These are phyloP conservation scores for Curvularia eragrostidis DNA, from an alignment of 2,329 filamentous ascomycete genomes.

Conservation along the genomic window DNA sequence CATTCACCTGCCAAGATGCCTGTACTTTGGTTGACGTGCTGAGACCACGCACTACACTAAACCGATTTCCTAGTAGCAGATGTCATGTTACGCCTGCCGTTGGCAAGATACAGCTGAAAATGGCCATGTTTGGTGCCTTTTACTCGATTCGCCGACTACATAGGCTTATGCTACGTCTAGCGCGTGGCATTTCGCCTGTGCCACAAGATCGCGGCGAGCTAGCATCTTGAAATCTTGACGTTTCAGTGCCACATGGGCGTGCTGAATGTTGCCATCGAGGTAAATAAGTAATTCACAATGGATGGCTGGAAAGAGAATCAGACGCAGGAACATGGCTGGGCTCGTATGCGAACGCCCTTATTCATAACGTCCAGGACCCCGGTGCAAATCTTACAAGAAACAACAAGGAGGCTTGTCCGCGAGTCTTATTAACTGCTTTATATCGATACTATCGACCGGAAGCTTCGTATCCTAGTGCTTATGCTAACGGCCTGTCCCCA, in stretches of 20 bases:
- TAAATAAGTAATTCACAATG: constrained; percentile 15
- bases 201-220: constrained; percentile 19
- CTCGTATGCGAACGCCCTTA: constrained; percentile 31
- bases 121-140: constrained; percentile 30
- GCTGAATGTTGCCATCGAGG: constrained; percentile 15
- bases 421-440: constrained; percentile 30
- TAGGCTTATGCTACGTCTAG: constrained; percentile 31
- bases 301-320: constrained; percentile 6
- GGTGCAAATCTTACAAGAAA: constrained; percentile 40
- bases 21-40: constrained; percentile 32
- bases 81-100: constrained; percentile 41
- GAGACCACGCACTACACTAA: constrained; percentile 32
- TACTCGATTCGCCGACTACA: constrained; percentile 28
- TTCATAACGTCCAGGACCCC: constrained; percentile 35
- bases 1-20: constrained; percentile 29
- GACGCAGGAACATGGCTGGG: constrained; percentile 29
- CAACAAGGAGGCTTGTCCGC: constrained; percentile 16
- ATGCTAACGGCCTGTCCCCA: constrained; percentile 41
- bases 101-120: constrained; percentile 47
- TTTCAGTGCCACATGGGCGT: constrained; percentile 10
- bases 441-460: constrained; percentile 30
- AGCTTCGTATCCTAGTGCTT: constrained; percentile 42
- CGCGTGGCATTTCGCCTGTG: constrained; percentile 9
- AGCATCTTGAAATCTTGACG: constrained; percentile 8
- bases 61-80: constrained; percentile 39